A percentile compares a stretch with the other conserved stretches of the same genome.
These are phyloP conservation scores for Dictyostelium capitatum DNA, from an alignment of 78 protist genomes.

Conservation along the genomic window DNA sequence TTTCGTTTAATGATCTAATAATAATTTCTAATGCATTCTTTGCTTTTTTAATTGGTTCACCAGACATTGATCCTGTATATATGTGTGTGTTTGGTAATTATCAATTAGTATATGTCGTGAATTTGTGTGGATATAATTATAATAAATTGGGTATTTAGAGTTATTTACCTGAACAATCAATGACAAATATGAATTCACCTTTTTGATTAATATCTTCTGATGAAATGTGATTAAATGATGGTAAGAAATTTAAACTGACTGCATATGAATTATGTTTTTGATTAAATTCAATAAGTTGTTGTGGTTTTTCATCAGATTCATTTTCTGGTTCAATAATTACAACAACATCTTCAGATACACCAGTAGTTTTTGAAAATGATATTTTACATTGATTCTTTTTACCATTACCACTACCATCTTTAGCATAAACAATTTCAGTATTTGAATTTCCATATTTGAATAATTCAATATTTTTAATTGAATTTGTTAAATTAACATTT, in stretches of 20 bases:
- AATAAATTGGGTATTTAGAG: too few species aligned
- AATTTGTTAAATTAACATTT: not conserved
- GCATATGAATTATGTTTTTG: conserved; percentile 3
- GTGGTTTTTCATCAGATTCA: conserved; percentile 2
- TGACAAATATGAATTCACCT: not conserved
- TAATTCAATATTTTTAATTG: not conserved
- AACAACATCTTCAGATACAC: not conserved
- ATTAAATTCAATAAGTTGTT: not conserved
- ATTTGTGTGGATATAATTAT: too few species aligned
- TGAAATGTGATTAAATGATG: not conserved
- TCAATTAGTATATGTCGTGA: too few species aligned
- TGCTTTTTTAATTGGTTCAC: conserved; percentile 15
- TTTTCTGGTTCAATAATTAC: not conserved
- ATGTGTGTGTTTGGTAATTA: too few species aligned
- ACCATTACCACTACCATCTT: not conserved
- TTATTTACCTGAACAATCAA: conserved; percentile 15
- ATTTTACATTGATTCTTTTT: not conserved
- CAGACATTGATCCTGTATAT: conserved; percentile 53
- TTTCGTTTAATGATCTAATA: conserved; percentile 23
- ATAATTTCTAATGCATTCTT: conserved; percentile 22
- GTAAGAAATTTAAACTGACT: conserved; percentile 8
- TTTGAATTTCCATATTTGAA: not conserved
- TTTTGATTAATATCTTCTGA: conserved; percentile 35
- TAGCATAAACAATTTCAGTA: not conserved
- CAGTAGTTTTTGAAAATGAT: not conserved